Evolutionary conservation across 1,284 basidiomycete genomes (phyloP), one percentile per base, ranked within the genome.

Genomic region (Sphaerobolus stellatus): DNA sequence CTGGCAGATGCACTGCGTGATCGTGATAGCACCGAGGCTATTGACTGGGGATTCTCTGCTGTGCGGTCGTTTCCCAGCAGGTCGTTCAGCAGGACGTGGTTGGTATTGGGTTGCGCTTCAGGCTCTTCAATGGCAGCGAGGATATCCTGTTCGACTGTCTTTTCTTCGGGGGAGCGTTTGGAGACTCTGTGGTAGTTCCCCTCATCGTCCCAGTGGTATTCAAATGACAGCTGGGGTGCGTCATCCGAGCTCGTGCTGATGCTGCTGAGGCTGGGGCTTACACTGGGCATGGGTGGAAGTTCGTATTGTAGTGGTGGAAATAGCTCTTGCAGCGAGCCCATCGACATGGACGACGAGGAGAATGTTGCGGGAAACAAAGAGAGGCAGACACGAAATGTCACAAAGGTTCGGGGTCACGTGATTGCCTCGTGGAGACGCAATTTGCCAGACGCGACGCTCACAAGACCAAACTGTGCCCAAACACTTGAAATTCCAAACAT

Each of bases 131-230:
- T 73, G 1, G 74, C 73, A 2, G 78, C 75, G 2, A 76, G 74
- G 4, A 59, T 71, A 1, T 71, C 71, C 25, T 70, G 64, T 46
- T 64, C 67, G 36, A 68, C 65, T 11, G 65, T 63, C 44, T 68
- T 33, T 20, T 27, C 34, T 20, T 20, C 14, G 3, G 24, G 61
- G 28, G 68, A 71, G 28, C 71, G 69, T 59, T 78, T 78, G 34
- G 79, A 76, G 33, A 75, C 61, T 38, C 86, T 82, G 36, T 84
- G 73, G 56, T 77, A 76, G 61, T 86, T 79, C 3, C 85, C 86
- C 3, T 80, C 71, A 5, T 75, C 73, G 66, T 86, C 82, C 48
- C 75, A 72, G 56, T 82, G 76, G 59, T 86, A 89, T 61, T 84
- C 81, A 65, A 89, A 88, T 2, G 85, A 88, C 57, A 88, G 78